Percentiles rank a stretch among this genome's conserved stretches.
Evolutionary conservation across 768 basidiomycete genomes (phyloP).

Genomic region (Suillus paluster): DNA sequence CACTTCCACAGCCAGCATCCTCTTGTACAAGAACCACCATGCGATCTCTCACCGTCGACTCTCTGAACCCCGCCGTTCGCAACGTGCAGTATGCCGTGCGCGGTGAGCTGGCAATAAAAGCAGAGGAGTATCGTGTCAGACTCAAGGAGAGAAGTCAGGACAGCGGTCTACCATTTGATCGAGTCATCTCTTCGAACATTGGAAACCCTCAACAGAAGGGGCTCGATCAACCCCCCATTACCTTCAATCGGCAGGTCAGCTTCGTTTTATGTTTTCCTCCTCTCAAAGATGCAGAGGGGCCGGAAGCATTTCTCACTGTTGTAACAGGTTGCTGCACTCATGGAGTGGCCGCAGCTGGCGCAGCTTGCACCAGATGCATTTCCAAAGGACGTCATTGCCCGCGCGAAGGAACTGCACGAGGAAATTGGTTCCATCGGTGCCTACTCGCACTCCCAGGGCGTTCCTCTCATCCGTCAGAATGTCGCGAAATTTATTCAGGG

Average conservation of each 20-base stretch:
- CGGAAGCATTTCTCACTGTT: constrained; percentile 11
- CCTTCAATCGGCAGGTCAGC: constrained; percentile 87
- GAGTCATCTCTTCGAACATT: constrained; percentile 94
- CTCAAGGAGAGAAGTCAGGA: constrained; percentile 54
- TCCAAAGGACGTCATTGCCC: constrained; percentile 82
- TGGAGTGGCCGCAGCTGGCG: constrained; percentile 89
- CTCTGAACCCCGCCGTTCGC: constrained; percentile 82
- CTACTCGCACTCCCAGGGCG: constrained; percentile 94
- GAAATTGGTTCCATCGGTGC: constrained; percentile 95
- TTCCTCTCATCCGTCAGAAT: constrained; percentile 83
- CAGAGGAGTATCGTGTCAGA: constrained; percentile 77
- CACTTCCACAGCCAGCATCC: background rate
- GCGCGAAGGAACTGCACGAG: constrained; percentile 76
- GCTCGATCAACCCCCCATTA: constrained; percentile 90
- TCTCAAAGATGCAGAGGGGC: background rate
- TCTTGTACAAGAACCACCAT: constrained; percentile 35
- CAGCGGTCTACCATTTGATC: constrained; percentile 78
- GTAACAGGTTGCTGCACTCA: constrained; percentile 80
- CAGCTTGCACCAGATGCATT: constrained; percentile 78
- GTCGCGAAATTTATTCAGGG: constrained; percentile 92
- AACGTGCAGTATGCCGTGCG: constrained; percentile 97
- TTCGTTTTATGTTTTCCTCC: background rate
- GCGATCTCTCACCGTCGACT: constrained; percentile 64
- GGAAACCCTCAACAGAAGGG: constrained; percentile 98
- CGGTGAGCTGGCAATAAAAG: constrained; percentile 94